Conservation (phyloP, 2,329 filamentous ascomycete species). For the Trichoderma oligosporum region DNA sequence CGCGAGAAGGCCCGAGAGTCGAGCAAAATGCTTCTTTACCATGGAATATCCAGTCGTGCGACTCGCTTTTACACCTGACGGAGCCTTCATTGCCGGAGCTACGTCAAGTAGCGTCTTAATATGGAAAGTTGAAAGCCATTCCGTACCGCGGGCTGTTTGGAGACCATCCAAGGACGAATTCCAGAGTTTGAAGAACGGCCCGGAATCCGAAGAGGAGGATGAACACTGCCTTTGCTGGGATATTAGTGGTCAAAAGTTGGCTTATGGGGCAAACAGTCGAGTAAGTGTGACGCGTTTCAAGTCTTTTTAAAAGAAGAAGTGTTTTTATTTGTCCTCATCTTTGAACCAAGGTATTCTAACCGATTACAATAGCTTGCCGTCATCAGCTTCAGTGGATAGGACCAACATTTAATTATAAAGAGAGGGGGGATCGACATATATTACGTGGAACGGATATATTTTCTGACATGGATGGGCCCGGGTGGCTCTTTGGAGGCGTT, state of each 20-base stretch:
- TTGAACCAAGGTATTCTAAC: background rate
- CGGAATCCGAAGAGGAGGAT: constrained; percentile 51
- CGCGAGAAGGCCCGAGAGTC: constrained; percentile 50
- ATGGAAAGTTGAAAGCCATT: constrained; percentile 60
- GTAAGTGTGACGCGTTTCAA: constrained; percentile 42
- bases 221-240: constrained; percentile 62
- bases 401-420: background rate
- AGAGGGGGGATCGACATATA: background rate
- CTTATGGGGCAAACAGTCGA: constrained; percentile 60
- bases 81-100: constrained; percentile 59
- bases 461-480: background rate
- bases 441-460: background rate
- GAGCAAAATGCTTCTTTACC: constrained; percentile 56
- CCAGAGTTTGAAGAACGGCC: background rate
- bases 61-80: constrained; percentile 60
- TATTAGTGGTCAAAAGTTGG: constrained; percentile 56
- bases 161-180: constrained; percentile 46
- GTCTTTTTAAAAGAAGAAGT: background rate
- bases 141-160: constrained; percentile 59
- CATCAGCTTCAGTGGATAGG: constrained; percentile 47
- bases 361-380: constrained; percentile 41
- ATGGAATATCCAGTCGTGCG: constrained; percentile 57
- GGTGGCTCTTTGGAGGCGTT: background rate
- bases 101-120: constrained; percentile 57
- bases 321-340: background rate